phyloP scores from a whole-genome alignment of 2,329 filamentous ascomycete species.

The Penicillium freii region DNA sequence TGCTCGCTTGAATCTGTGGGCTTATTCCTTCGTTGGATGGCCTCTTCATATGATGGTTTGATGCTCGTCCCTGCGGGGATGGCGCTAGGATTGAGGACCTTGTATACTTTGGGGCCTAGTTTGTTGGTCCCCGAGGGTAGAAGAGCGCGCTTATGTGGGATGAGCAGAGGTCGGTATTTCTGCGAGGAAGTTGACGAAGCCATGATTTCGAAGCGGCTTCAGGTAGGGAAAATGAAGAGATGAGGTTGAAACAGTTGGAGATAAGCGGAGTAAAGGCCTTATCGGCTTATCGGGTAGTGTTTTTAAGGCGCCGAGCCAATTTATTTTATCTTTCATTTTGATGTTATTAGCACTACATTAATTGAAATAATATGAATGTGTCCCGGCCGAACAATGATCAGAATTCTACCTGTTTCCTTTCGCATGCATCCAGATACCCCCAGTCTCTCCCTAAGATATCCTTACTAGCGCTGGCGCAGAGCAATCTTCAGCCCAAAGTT shows the following conservation, averaged over 20 bases:
- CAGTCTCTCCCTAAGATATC: neutral
- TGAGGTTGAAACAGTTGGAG: neutral
- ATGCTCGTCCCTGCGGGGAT: conserved; percentile 19
- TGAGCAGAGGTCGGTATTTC: conserved; percentile 22
- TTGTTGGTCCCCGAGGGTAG: conserved; percentile 10
- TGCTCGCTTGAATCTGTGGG: neutral
- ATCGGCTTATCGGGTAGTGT: neutral
- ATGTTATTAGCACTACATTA: neutral
- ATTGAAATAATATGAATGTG: neutral
- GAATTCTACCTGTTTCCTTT: neutral
- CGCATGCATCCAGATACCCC: neutral
- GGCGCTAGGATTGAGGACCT: conserved; percentile 26
- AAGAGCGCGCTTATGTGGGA: conserved; percentile 31
- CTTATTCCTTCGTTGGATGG: neutral
- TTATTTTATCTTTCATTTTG: too few species aligned
- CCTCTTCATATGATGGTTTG: conserved; percentile 9
- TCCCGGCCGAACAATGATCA: neutral
- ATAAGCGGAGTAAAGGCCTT: neutral
- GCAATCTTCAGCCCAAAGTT: conserved; percentile 28
- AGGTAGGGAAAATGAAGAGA: neutral
- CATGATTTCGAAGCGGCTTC: neutral
- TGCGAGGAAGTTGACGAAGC: conserved; percentile 9
- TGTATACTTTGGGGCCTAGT: neutral
- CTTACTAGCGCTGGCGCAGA: conserved; percentile 35
- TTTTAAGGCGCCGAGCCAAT: neutral